A percentile compares a stretch with the other conserved stretches of the same genome.
phyloP scores from a whole-genome alignment of 495 filamentous ascomycete species.

The Aspergillus nidulans region DNA sequence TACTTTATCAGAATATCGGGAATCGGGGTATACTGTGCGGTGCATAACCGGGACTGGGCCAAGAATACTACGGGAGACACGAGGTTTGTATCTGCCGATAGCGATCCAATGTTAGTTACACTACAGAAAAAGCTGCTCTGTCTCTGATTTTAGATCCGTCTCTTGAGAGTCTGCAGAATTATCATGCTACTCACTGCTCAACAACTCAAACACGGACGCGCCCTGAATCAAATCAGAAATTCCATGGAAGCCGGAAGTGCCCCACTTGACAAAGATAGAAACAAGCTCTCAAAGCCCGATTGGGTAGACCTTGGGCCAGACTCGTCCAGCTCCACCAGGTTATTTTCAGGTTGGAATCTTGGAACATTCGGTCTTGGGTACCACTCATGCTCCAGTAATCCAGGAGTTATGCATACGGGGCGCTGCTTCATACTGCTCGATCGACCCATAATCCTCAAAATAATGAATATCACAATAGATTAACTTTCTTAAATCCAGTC shows the following conservation, averaged over 20 bases:
- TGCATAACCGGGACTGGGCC: not conserved
- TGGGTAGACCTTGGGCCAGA: not conserved
- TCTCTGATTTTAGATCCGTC: not conserved
- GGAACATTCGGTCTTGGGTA: not conserved
- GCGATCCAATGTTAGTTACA: not conserved
- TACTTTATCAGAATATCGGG: not conserved
- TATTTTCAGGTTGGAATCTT: conserved; percentile 5
- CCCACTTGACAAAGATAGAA: not conserved
- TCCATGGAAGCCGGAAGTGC: not conserved
- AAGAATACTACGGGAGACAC: not conserved
- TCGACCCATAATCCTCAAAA: not conserved
- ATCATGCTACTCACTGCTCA: not conserved
- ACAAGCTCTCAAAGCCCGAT: not conserved
- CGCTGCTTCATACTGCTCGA: too few species aligned
- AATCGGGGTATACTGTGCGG: not conserved
- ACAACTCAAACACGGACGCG: not conserved
- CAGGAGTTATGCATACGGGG: not conserved
- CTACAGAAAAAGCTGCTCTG: not conserved
- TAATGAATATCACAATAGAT: not conserved
- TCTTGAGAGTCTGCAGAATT: not conserved
- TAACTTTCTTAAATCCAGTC: not conserved
- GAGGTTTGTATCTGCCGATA: not conserved
- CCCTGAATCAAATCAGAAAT: not conserved
- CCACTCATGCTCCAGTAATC: not conserved
- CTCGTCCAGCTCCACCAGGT: not conserved